Base-by-base conservation (phyloP, 176 grass and related monocot species). In the Thinopyrum elongatum region DNA sequence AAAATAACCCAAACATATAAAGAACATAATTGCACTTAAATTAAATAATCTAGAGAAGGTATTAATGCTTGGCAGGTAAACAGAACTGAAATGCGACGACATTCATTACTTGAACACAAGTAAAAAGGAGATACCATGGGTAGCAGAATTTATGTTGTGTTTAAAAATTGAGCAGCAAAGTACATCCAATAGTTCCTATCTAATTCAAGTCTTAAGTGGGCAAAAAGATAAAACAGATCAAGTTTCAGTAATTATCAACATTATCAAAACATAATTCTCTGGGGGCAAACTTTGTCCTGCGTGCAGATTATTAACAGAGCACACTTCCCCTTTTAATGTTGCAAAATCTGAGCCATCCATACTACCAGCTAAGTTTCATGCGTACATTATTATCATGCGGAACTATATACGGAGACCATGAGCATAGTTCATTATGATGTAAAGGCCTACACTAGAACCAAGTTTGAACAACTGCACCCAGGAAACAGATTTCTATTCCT, bases 1-100 rank as follows among this genome's bases (percentile, higher is more conserved):
- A 85, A 35, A 90, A 88, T 85, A 80, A 80, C 95, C 93, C 91
- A 86, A 87, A 89, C 80, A 86, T 84, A 29, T 49, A 81, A 84
- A 84, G 10, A 84, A 41, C 78, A 8, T 42, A 89, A 83, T 33
- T 83, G 60, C 51, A 26, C 22, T 27, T 25, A 13, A 79, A 68
- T n/a, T 17, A 84, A 84, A 90, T 27, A 66, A 26, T 65, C 53
- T 76, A 80, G 0, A 76, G 2, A 59, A 25, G 7, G 61, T 0
- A 90, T 7, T 3, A 84, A 76, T 5, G 31, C 29, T 70, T 70
- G 5, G 66, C 23, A 69, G 36, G 34, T 49, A 76, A 75, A 91
- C 2, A 25, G 9, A 68, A 78, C 7, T 15, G 22, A 85, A 78
- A 82, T 16, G 7, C n/a, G 0, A 5, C 3, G 12, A 30, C 15